Conservation (phyloP, 495 filamentous ascomycete genomes). For the Ramalina peruviana region DNA sequence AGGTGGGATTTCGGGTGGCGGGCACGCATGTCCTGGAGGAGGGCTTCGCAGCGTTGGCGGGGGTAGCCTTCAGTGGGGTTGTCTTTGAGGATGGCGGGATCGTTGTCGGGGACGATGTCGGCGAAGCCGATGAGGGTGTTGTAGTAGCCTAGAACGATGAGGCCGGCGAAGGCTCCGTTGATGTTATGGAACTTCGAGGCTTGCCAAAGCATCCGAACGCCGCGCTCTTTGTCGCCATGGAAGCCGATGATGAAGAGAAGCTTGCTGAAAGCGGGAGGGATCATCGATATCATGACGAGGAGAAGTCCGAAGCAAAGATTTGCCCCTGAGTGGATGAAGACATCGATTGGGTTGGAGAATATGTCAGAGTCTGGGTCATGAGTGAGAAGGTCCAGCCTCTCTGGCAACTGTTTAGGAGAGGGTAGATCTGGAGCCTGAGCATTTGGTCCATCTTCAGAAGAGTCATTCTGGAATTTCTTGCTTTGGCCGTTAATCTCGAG, state of each 20-base stretch:
- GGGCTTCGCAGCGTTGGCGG: slow-evolving; percentile 46
- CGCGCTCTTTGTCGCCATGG: slow-evolving; percentile 74
- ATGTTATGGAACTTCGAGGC: slow-evolving; percentile 76
- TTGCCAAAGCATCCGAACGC: slow-evolving; percentile 81
- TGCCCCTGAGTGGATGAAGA: slow-evolving; percentile 76
- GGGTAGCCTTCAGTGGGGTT: slow-evolving; percentile 54
- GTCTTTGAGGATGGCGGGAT: slow-evolving; percentile 35
- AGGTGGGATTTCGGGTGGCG: slow-evolving; percentile 72
- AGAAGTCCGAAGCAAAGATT: slow-evolving; percentile 84
- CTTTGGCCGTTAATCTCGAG: slow-evolving; percentile 18
- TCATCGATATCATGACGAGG: slow-evolving; percentile 71
- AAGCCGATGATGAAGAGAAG: slow-evolving; percentile 85
- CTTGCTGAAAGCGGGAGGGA: slow-evolving; percentile 76
- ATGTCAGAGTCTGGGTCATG: slow-evolving; percentile 39
- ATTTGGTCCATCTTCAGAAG: slow-evolving; percentile 14
- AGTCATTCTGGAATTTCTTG: slow-evolving; percentile 20
- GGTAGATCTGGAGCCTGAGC: slow-evolving; percentile 3
- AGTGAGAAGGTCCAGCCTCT: slow-evolving; percentile 22
- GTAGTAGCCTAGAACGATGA: slow-evolving; percentile 73
- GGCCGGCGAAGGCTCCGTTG: slow-evolving; percentile 77
- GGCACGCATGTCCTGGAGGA: slow-evolving; percentile 58
- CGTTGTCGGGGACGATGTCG: slow-evolving; percentile 61
- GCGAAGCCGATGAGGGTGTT: slow-evolving; percentile 73
- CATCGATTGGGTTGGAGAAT: slow-evolving; percentile 58
- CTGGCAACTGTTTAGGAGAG: slow-evolving; percentile 13